Base-by-base conservation (phyloP, 2,329 filamentous ascomycete genomes). In the Colletotrichum brevisporum region DNA sequence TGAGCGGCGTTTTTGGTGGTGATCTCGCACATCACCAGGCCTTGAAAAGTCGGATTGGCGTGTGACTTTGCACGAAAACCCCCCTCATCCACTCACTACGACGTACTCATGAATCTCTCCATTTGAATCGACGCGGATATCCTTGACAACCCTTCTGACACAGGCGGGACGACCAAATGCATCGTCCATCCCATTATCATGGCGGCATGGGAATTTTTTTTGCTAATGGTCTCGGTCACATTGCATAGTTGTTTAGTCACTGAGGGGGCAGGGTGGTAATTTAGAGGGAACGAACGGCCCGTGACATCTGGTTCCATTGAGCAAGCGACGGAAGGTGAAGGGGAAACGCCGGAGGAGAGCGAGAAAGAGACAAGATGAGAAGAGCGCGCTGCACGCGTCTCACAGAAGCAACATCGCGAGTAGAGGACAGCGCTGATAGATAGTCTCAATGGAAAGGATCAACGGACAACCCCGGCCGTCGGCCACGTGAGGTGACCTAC, bases 221-320 rank as follows among this genome's bases (percentile, higher is more conserved):
- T 68, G 67, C 57, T 63, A 68, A 68, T 67, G 63, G 67, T 70
- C 57, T 58, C 67, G 52, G 57, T 70, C 67, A 68, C 54, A 63
- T 70, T 70, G 67, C 67, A 70, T 70, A 59, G 57, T 50, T 58
- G 67, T 63, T 68, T 63, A 67, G 57, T 68, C 64, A 59, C 57
- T 63, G 64, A 43, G 63, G 56, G 36, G 58, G 21, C 52, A 43
- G 53, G 50, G 48, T 31, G 64, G 67, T 70, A 70, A 68, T 68
- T 68, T 68, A 70, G 64, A 70, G 63, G 51, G 53, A 63, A 58
- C 10, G 64, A 68, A 58, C 27, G 39, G 45, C 43, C 52, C 27
- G 64, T 56, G 63, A 58, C 41, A 68, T 63, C 36, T 56, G 63
- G 41, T 51, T 61, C 51, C 66, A 48, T 36, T 48, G 63, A 55